phyloP scores from a whole-genome alignment of 495 filamentous ascomycete genomes.

The Annulohypoxylon bovei region DNA sequence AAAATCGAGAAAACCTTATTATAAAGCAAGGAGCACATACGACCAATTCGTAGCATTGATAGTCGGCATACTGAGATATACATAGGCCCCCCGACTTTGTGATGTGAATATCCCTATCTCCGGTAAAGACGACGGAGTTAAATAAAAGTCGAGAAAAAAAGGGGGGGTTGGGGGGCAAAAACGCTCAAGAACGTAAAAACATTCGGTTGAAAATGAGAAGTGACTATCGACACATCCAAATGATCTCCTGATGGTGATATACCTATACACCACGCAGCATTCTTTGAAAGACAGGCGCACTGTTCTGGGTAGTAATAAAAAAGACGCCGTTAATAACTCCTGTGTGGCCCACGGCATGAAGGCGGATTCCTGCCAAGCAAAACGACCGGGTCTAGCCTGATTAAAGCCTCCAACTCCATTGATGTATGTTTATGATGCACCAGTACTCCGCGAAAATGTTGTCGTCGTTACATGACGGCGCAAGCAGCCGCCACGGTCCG shows the following conservation, averaged over 20 bases:
- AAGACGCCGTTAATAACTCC: constrained; percentile 21
- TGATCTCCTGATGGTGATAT: not conserved
- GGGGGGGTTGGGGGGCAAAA: not conserved
- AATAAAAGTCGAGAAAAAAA: not conserved
- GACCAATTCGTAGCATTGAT: constrained; percentile 1
- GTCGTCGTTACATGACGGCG: constrained; percentile 62
- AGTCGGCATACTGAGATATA: constrained; percentile 19
- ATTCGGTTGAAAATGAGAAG: not conserved
- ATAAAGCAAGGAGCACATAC: not conserved
- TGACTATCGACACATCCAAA: not conserved
- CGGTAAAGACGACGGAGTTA: constrained; percentile 10
- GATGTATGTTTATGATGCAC: constrained; percentile 25
- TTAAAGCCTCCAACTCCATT: constrained; percentile 19
- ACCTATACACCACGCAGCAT: not conserved
- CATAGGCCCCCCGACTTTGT: not conserved
- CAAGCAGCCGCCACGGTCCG: constrained; percentile 62
- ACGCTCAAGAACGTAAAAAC: not conserved
- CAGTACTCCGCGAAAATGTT: constrained; percentile 7
- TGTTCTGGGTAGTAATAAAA: constrained; percentile 1
- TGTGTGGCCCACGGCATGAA: not conserved
- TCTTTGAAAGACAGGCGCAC: not conserved
- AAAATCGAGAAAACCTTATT: not conserved
- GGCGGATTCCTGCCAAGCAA: constrained; percentile 3
- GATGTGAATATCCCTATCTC: not conserved
- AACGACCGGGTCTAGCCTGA: constrained; percentile 12